Percentiles rank a stretch among this genome's conserved stretches.
These are phyloP conservation scores for Suhomyces pyralidae DNA, from an alignment of 805 yeast species.

Conservation along the genomic window DNA sequence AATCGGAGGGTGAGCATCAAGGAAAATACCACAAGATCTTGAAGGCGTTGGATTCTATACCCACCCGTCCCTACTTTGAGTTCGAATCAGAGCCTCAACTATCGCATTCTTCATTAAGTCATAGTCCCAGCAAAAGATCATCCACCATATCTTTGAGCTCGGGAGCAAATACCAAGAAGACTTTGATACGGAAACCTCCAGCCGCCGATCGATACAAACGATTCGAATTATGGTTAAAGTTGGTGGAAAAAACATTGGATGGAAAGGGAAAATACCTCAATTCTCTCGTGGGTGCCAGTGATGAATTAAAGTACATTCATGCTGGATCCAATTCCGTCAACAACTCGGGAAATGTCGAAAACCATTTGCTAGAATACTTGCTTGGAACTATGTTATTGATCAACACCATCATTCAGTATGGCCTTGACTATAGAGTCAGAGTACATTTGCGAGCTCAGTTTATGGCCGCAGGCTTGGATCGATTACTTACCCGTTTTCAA, in stretches of 20 bases:
- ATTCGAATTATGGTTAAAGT: constrained; percentile 68
- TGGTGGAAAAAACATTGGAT: constrained; percentile 64
- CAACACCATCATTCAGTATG: constrained; percentile 56
- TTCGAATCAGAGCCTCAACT: constrained; percentile 28
- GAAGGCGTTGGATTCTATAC: constrained; percentile 47
- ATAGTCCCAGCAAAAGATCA: constrained; percentile 1
- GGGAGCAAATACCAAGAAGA: constrained; percentile 9
- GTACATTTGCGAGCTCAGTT: constrained; percentile 54
- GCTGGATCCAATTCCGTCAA: constrained; percentile 16
- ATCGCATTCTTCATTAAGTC: neutral
- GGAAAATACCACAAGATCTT: constrained; percentile 56
- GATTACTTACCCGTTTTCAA: constrained; percentile 15
- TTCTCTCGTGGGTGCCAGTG: constrained; percentile 88
- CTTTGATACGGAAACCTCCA: constrained; percentile 36
- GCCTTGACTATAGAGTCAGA: constrained; percentile 45
- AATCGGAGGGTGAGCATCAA: constrained; percentile 21
- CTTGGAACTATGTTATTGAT: constrained; percentile 67
- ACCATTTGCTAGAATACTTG: constrained; percentile 66
- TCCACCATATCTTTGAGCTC: neutral
- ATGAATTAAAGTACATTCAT: constrained; percentile 57
- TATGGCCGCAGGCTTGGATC: constrained; percentile 22
- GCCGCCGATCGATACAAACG: constrained; percentile 40
- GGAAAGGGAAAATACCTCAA: constrained; percentile 86
- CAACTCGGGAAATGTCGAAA: constrained; percentile 54
- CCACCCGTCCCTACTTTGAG: constrained; percentile 37